A percentile compares a stretch with the other conserved stretches of the same genome.
Evolutionary conservation across 805 yeast genomes (phyloP).

Genomic region (Starmera dryadoides): DNA sequence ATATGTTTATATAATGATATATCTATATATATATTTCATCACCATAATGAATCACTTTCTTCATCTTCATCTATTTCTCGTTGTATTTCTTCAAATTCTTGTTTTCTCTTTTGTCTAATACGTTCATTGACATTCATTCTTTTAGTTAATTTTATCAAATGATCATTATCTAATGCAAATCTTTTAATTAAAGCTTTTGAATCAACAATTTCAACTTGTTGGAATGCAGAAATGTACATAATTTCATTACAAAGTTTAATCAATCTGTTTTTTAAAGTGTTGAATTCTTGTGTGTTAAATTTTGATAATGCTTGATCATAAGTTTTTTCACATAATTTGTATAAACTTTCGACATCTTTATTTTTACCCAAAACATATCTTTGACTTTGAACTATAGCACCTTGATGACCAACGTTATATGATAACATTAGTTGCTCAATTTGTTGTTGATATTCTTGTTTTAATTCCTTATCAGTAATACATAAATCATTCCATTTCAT

Average conservation of each 20-base stretch:
- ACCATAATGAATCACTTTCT: conserved; percentile 23
- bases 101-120: background rate
- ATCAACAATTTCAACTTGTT: background rate
- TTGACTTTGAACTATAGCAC: background rate
- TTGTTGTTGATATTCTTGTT: background rate
- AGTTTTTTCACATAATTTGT: background rate
- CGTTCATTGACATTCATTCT: background rate
- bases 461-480: background rate
- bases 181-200: background rate
- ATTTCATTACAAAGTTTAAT: background rate
- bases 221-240: background rate
- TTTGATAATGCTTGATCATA: background rate
- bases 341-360: background rate
- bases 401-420: background rate
- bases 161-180: background rate
- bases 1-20: background rate
- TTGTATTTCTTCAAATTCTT: conserved; percentile 16
- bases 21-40: conserved; percentile 2
- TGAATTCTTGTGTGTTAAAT: background rate
- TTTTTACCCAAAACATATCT: background rate
- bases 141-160: background rate
- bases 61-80: conserved; percentile 23
- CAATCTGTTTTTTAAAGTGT: background rate
- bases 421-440: background rate
- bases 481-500: background rate